Base-by-base conservation (phyloP, 2,329 filamentous ascomycete genomes). In the Diaporthe aspalathi region DNA sequence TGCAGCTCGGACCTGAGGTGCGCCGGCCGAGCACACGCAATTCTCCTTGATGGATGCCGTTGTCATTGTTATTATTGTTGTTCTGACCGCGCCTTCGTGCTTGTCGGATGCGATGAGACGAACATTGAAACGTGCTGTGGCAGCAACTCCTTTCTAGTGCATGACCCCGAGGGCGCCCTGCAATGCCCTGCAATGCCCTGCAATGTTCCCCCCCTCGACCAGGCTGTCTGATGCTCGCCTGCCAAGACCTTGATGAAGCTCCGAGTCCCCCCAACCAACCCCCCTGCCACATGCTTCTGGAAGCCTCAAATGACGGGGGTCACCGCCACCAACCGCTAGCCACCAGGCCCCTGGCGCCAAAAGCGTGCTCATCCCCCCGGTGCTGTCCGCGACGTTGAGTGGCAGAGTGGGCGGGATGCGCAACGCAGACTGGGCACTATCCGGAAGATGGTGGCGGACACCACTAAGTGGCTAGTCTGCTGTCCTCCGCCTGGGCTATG, bases 41-140 rank as follows among this genome's bases (percentile, higher is more conserved):
- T 32, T n/a, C 6, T 38, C 27, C 35, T 38, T 43, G 43, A 49
- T 35, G 20, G 12, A 49, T 27, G 38, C 22, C 9, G 22, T 43
- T 45, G 27, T 47, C 22, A 12, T 35, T 47, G n/a, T 38, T 38
- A 20, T 35, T 63, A 22, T 47, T 63, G 35, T 24, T 63, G 43
- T 47, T 63, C 57, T 32, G 27, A 63, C 22, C 20, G 57, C 47
- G 57, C 40, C 32, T 49, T n/a, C 4, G 60, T 63, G 60, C 43
- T 32, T 49, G 45, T 65, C 14, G 45, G 38, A 27, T 27, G 54
- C 53, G 63, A 69, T 69, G 67, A 69, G 67, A 69, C 67, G 67
- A 40, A 60, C 67, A 52, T 69, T 69, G 67, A 69, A 69, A 69
- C 67, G 67, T 53, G 54, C 32, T 47, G 29, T 62, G 43, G 47